Base-by-base conservation (phyloP, 768 basidiomycete species). In the Russula sp. region DNA sequence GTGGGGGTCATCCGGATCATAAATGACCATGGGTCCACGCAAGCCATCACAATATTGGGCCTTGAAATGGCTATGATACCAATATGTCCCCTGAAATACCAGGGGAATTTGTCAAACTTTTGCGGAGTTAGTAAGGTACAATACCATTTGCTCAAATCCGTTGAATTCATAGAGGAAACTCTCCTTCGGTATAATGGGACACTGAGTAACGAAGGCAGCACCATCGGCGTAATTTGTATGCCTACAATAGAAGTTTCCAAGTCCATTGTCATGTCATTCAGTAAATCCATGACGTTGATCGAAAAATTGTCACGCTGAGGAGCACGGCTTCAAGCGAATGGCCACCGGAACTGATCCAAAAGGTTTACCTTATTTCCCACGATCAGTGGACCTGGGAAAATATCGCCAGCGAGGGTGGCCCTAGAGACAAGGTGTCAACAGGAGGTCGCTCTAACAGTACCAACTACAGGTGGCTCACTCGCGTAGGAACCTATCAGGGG, bases 231-330 rank as follows among this genome's bases (percentile, higher is more conserved):
- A 79, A 61, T 75, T 79, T 4, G 77, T 77, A 2, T 63, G 55
- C 18, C 42, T 10, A 83, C 82, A 31, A 85, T 77, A 47, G 77
- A 80, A 6, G 84, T 84, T 4, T 71, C 73, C 48, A 74, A 75
- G 44, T 77, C 64, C 82, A 84, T 80, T 0, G 78, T 72, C 0
- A 65, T 67, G 27, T 84, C 78, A 1, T 65, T 73, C 42, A 84
- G 71, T 13, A 61, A 11, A 61, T 84, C 77, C 6, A 74, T 61
- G 32, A 84, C 80, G 34, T 80, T 78, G 37, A 84, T 68, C 16
- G 57, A 57, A 59, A 81, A 77, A 22, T 59, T 55, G 49, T 77
- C 72, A 2, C 77, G 77, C 73, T 71, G 8, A 22, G 39, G 13
- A 42, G 32, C 68, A 71, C 73, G 69, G 71, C 82, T 57, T 18